These are phyloP conservation scores for Saturnispora quitensis DNA, from an alignment of 805 yeast genomes.

Conservation along the genomic window DNA sequence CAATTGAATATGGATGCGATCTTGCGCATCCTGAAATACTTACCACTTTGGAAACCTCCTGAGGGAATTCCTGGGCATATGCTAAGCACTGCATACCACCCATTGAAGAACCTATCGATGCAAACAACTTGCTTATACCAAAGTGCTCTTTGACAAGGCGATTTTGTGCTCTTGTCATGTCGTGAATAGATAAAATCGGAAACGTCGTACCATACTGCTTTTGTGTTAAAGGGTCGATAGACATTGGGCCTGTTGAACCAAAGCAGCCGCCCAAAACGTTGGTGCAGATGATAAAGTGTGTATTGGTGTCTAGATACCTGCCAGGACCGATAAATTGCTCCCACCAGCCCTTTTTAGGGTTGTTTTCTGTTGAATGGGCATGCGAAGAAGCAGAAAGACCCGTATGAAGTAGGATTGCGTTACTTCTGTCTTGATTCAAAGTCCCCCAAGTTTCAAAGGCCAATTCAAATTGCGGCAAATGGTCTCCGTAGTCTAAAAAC, in stretches of 20 bases:
- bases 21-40: constrained; percentile 90
- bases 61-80: constrained; percentile 75
- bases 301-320: constrained; percentile 67
- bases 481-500: constrained; percentile 75
- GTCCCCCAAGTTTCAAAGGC: constrained; percentile 93
- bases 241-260: constrained; percentile 90
- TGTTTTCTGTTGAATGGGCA: constrained; percentile 70
- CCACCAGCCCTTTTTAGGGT: constrained; percentile 88
- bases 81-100: constrained; percentile 99
- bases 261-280: constrained; percentile 92
- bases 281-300: constrained; percentile 77
- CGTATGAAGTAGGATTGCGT: constrained; percentile 76
- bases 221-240: constrained; percentile 59
- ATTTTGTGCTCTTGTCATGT: constrained; percentile 86
- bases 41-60: constrained; percentile 60
- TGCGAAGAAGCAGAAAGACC: constrained; percentile 92
- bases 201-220: constrained; percentile 75
- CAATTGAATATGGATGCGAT: constrained; percentile 90
- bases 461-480: constrained; percentile 61
- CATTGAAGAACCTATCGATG: constrained; percentile 86
- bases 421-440: constrained; percentile 51
- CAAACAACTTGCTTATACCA: constrained; percentile 56
- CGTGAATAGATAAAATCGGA: constrained; percentile 78
- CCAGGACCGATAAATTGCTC: constrained; percentile 87
- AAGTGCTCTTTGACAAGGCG: constrained; percentile 54